Evolutionary conservation across 1,284 basidiomycete genomes (phyloP).

Genomic region (Agroathelia rolfsii): DNA sequence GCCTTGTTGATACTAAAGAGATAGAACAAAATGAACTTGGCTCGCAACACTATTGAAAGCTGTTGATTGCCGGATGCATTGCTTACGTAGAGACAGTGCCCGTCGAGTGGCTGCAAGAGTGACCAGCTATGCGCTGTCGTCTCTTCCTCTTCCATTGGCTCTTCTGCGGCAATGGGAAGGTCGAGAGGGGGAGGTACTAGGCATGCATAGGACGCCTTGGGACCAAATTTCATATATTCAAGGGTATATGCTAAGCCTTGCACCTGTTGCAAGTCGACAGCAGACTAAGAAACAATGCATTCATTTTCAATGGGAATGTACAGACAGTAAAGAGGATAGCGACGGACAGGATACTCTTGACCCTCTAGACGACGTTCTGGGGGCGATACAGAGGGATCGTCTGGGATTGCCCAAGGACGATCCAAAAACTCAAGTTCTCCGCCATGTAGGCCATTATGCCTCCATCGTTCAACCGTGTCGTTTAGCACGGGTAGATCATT

Average conservation of each 20-base stretch:
- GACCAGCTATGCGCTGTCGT: slow-evolving; percentile 70
- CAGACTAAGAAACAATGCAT: slow-evolving; percentile 11
- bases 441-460: slow-evolving; percentile 53
- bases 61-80: slow-evolving; percentile 8
- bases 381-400: slow-evolving; percentile 32
- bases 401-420: slow-evolving; percentile 40
- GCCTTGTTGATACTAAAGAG: slow-evolving; percentile 61
- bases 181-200: slow-evolving; percentile 59
- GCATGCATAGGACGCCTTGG: slow-evolving; percentile 59
- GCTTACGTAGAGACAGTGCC: slow-evolving; percentile 73
- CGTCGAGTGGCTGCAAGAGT: slow-evolving; percentile 64
- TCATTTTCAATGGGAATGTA: slow-evolving; percentile 12
- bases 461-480: slow-evolving; percentile 66
- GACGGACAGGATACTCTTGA: slow-evolving; percentile 21
- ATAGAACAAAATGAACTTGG: slow-evolving; percentile 11
- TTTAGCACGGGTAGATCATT: slow-evolving; percentile 70
- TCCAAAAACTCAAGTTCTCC: slow-evolving; percentile 72
- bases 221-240: slow-evolving; percentile 63
- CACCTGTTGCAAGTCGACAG: slow-evolving; percentile 8
- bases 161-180: slow-evolving; percentile 29
- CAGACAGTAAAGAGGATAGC: slow-evolving; percentile 17
- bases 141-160: slow-evolving; percentile 46
- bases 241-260: slow-evolving; percentile 33
- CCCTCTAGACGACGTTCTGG: slow-evolving; percentile 13
- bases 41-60: slow-evolving; percentile 11